These are phyloP conservation scores for Amborella trichopoda DNA, from an alignment of 164 flowering plant genomes.

Conservation along the genomic window DNA sequence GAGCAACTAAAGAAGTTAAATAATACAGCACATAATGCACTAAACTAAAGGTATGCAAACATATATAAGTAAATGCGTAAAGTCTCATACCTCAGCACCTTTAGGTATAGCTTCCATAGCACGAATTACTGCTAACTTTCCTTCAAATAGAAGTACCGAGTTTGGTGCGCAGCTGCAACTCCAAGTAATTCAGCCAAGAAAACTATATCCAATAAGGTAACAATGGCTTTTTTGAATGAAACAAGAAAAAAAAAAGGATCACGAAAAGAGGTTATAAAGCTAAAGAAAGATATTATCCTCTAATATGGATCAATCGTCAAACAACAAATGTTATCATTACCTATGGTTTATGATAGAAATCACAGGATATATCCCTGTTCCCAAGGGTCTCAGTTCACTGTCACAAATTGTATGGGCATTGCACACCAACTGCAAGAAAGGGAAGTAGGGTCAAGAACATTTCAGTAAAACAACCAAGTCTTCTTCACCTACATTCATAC, in stretches of 20 bases:
- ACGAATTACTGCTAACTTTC: slow-evolving; percentile 65
- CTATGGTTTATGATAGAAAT: slow-evolving; percentile 95
- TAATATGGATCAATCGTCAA: no score
- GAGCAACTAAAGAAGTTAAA: neutral
- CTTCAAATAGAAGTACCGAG: slow-evolving; percentile 85
- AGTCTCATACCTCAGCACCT: slow-evolving; percentile 62
- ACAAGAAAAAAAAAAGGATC: no score
- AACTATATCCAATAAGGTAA: no score
- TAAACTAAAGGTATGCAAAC: neutral
- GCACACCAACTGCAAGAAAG: slow-evolving; percentile 71
- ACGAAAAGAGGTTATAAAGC: no score
- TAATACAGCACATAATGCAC: neutral
- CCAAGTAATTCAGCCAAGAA: slow-evolving; percentile 11
- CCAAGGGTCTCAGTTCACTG: slow-evolving; percentile 80
- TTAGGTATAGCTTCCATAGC: slow-evolving; percentile 66
- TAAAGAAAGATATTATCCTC: no score
- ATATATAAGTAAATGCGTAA: neutral
- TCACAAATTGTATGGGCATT: slow-evolving; percentile 98
- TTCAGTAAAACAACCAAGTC: no score
- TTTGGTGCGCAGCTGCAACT: slow-evolving; percentile 84
- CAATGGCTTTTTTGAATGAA: no score
- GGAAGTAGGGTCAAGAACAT: no score
- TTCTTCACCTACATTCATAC: no score
- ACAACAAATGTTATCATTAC: no score
- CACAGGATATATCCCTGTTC: slow-evolving; percentile 89